Conservation (phyloP, 768 basidiomycete genomes). For the Auricularia heimuer region DNA sequence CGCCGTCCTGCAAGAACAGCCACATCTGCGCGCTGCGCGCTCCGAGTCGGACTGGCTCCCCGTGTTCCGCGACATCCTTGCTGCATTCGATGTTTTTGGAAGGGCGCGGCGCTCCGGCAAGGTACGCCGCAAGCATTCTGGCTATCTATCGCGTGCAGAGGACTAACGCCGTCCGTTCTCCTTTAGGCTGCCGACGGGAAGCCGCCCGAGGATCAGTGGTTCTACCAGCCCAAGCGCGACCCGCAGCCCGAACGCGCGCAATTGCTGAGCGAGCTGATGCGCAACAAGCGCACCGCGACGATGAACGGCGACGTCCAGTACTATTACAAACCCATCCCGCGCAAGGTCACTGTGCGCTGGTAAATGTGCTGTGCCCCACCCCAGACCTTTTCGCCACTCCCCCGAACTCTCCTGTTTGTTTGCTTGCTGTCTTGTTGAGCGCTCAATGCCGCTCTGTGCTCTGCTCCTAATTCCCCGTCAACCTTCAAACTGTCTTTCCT, state of each 20-base stretch:
- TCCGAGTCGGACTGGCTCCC: slow-evolving; percentile 36
- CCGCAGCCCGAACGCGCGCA: slow-evolving; percentile 60
- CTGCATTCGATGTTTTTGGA: slow-evolving; percentile 55
- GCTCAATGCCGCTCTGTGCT: too few species aligned
- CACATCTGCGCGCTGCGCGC: slow-evolving; percentile 35
- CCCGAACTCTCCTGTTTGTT: too few species aligned
- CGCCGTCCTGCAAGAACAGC: slow-evolving; percentile 42
- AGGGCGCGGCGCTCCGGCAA: slow-evolving; percentile 59
- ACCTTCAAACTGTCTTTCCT: too few species aligned
- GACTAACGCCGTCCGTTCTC: not conserved
- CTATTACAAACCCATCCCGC: slow-evolving; percentile 57
- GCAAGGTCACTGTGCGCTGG: not conserved
- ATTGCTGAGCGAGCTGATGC: slow-evolving; percentile 63
- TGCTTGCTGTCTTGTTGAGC: too few species aligned
- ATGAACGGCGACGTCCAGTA: slow-evolving; percentile 75
- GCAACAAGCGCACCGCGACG: slow-evolving; percentile 65
- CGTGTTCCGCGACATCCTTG: slow-evolving; percentile 42
- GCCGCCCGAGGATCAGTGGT: slow-evolving; percentile 58
- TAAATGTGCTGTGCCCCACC: not conserved
- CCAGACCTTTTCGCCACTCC: too few species aligned
- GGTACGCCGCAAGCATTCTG: slow-evolving; percentile 25
- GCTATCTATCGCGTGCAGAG: not conserved
- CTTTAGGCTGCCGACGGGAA: slow-evolving; percentile 39
- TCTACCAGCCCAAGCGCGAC: slow-evolving; percentile 66
- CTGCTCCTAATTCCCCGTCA: too few species aligned